Evolutionary conservation across 768 basidiomycete species (phyloP), one percentile per base, ranked within the genome.

Genomic region (Rhodocollybia butyracea): DNA sequence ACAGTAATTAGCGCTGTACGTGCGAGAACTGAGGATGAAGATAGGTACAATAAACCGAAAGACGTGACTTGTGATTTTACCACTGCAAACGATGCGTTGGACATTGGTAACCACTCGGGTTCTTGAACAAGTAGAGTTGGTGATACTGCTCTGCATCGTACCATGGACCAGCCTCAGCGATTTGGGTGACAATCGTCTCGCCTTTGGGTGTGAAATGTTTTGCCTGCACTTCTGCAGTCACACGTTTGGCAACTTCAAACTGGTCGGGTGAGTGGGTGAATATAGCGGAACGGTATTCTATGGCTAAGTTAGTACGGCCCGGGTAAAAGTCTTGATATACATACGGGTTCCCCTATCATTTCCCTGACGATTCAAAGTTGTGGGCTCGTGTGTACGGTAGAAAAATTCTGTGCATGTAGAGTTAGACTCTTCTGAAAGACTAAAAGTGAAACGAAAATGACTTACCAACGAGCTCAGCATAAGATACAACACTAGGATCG

Each of bases 201-300:
- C 83, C 84, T 58, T 82, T 84, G 15, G 86, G 83, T 6, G 83
- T 83, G 62, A 89, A 95, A 66, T 95, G 82, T 68, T 89, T 89
- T 53, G 79, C 83, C 68, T 95, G 89, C 2, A 98, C 83, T 66
- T 95, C 89, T 32, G 79, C 79, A 0, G 89, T 94, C 2, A 98
- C 85, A 21, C 83, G 79, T 62, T 84, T 76, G 3, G 94, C 96
- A 55, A 84, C 81, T 31, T 75, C 66, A 36, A 74, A 73, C 67
- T 98, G 96, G 61, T 89, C 90, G 0, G 80, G 76, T 0, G 83
- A 80, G 62, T 88, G 74, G 13, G 83, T 87, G 70, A 94, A 98
- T 66, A 98, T 96, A 12, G 84, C 91, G 1, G 94, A 94, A 46
- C 96, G 91, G 68, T 98, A 98, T 71, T 98, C 92, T 90, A 17